These are phyloP conservation scores for Acer negundo DNA, from an alignment of 345 rosid species.

Conservation along the genomic window DNA sequence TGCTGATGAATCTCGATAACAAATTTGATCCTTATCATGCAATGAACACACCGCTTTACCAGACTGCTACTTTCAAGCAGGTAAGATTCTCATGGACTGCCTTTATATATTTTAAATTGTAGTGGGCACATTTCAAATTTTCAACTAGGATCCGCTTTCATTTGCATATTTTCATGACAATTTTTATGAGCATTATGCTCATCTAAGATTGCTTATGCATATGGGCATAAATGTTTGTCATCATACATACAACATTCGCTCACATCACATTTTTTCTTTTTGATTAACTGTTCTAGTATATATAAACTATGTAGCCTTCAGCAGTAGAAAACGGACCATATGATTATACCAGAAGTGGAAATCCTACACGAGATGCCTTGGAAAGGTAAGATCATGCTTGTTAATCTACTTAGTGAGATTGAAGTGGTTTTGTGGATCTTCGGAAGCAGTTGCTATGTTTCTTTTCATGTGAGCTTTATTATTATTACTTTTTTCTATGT, in stretches of 20 bases:
- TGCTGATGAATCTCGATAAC: constrained; percentile 66
- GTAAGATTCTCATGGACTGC: constrained; percentile 28
- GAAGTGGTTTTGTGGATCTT: constrained; percentile 15
- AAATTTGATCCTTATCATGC: constrained; percentile 85
- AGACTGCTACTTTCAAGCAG: constrained; percentile 94
- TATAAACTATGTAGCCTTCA: constrained; percentile 57
- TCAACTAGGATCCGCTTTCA: too few relatives aligned
- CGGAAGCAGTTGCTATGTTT: not conserved
- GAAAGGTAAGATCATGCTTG: constrained; percentile 56
- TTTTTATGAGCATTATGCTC: not conserved
- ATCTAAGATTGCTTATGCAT: not conserved
- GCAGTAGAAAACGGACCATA: constrained; percentile 79
- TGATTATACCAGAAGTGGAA: constrained; percentile 98
- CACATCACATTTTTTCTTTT: not conserved
- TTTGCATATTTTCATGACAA: not conserved
- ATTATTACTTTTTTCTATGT: constrained; percentile 5
- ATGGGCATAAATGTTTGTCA: not conserved
- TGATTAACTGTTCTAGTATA: not conserved
- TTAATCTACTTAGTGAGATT: not conserved
- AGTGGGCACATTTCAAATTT: not conserved
- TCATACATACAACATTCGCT: not conserved
- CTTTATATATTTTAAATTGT: not conserved
- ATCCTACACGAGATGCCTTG: constrained; percentile 85
- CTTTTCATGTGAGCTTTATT: constrained; percentile 7
- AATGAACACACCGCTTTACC: constrained; percentile 87